phyloP scores from a whole-genome alignment of 257 asterid species.

The Penstemon newberryi region DNA sequence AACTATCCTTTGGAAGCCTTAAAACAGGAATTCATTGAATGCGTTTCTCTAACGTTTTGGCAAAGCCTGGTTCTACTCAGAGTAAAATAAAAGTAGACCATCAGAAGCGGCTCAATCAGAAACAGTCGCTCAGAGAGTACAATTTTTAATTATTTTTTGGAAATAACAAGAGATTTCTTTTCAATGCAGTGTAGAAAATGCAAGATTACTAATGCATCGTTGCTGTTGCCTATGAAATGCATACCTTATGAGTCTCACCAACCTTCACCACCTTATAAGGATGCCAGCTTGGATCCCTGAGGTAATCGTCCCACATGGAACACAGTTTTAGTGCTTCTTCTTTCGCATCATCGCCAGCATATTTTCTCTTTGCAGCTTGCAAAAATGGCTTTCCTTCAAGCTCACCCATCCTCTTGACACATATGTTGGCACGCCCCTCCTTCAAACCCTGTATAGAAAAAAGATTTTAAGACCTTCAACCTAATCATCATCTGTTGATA shows the following conservation, averaged over 20 bases:
- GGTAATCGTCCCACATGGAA: conserved; percentile 66
- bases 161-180: too few species aligned
- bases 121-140: too few species aligned
- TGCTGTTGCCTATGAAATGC: conserved; percentile 19
- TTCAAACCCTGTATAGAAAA: conserved; percentile 37
- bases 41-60: too few species aligned
- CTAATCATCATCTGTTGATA: background rate
- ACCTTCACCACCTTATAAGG: conserved; percentile 59
- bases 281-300: conserved; percentile 80
- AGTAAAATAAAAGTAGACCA: too few species aligned
- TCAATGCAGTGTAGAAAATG: conserved; percentile 15
- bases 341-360: conserved; percentile 31
- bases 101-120: too few species aligned
- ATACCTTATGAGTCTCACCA: conserved; percentile 60
- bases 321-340: conserved; percentile 42
- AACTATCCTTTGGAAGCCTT: too few species aligned
- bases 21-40: too few species aligned
- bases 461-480: conserved; percentile 15
- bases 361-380: conserved; percentile 40
- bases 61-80: too few species aligned
- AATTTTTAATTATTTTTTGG: too few species aligned
- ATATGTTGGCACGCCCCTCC: conserved; percentile 49
- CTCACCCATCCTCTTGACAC: conserved; percentile 78
- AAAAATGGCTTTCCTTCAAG: conserved; percentile 55
- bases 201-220: background rate